These are phyloP conservation scores for Dacryopinax primogenitus DNA, from an alignment of 768 basidiomycete genomes.

Conservation along the genomic window DNA sequence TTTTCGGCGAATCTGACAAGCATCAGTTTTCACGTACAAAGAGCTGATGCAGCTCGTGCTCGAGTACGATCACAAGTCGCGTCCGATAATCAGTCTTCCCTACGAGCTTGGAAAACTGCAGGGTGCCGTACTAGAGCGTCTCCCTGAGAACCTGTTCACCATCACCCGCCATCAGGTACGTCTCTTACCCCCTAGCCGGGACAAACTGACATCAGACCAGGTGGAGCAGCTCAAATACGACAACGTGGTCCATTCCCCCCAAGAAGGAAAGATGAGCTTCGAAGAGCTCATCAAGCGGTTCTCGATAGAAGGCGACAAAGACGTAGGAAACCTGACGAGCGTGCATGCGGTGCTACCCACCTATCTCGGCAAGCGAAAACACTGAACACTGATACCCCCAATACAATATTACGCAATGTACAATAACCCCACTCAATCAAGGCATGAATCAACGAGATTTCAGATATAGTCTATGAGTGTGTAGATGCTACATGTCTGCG, in stretches of 20 bases:
- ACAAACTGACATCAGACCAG: constrained; percentile 25
- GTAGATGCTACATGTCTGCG: background rate
- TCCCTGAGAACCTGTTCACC: constrained; percentile 55
- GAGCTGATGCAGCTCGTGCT: constrained; percentile 56
- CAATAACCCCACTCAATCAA: no score
- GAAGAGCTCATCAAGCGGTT: constrained; percentile 19
- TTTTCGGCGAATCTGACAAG: background rate
- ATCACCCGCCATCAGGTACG: constrained; percentile 57
- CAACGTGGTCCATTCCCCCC: constrained; percentile 35
- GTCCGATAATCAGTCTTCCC: constrained; percentile 53
- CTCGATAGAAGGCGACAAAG: constrained; percentile 30
- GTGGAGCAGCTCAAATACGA: constrained; percentile 49
- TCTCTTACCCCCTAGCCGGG: background rate
- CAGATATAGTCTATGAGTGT: no score
- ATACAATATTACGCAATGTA: no score
- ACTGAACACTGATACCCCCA: no score
- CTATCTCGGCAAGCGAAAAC: constrained; percentile 28
- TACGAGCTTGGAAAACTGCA: constrained; percentile 52
- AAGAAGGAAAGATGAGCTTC: constrained; percentile 23
- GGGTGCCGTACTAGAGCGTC: constrained; percentile 46
- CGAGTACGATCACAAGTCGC: constrained; percentile 37
- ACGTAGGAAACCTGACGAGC: constrained; percentile 32
- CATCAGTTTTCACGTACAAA: constrained; percentile 49
- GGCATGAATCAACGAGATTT: no score
- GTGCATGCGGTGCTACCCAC: constrained; percentile 44